Evolutionary conservation across 805 yeast genomes (phyloP).

Genomic region (Saccharomycopsis schoenii): DNA sequence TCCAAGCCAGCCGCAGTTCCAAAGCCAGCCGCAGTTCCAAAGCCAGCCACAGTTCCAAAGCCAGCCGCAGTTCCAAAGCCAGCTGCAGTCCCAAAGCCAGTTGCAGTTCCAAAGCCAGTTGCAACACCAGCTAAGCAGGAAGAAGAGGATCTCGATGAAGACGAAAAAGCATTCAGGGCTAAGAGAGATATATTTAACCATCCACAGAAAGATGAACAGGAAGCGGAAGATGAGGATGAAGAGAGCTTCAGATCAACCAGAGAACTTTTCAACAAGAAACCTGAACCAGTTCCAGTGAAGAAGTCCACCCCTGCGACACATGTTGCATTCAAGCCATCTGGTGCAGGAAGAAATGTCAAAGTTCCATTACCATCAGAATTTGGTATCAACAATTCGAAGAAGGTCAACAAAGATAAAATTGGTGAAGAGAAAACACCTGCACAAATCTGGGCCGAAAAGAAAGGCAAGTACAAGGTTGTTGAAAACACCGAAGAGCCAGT

Average conservation of each 20-base stretch:
- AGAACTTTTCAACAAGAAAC: slow-evolving; percentile 3
- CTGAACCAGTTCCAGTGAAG: neutral
- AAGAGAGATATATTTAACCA: slow-evolving; percentile 15
- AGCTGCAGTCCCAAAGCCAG: slow-evolving; percentile 1
- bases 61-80: slow-evolving; percentile 26
- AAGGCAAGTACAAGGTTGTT: slow-evolving; percentile 48
- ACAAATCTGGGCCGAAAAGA: slow-evolving; percentile 89
- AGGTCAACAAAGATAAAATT: slow-evolving; percentile 51
- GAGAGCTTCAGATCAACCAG: neutral
- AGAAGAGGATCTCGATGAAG: slow-evolving; percentile 14
- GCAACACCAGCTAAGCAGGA: slow-evolving; percentile 6
- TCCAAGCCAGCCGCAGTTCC: slow-evolving; percentile 19
- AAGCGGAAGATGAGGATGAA: neutral
- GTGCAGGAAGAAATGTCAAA: slow-evolving; percentile 1
- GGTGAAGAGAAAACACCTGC: slow-evolving; percentile 77
- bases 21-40: slow-evolving; percentile 19
- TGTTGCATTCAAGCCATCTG: slow-evolving; percentile 4
- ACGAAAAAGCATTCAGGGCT: slow-evolving; percentile 17
- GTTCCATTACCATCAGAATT: slow-evolving; percentile 7
- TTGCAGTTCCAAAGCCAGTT: slow-evolving; percentile 5
- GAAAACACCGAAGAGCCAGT: slow-evolving; percentile 20
- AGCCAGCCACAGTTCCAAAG: neutral
- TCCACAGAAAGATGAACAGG: slow-evolving; percentile 3
- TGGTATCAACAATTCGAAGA: slow-evolving; percentile 21
- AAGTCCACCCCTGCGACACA: slow-evolving; percentile 6